Conservation (phyloP, 495 filamentous ascomycete species). For the Tuber calosporum region DNA sequence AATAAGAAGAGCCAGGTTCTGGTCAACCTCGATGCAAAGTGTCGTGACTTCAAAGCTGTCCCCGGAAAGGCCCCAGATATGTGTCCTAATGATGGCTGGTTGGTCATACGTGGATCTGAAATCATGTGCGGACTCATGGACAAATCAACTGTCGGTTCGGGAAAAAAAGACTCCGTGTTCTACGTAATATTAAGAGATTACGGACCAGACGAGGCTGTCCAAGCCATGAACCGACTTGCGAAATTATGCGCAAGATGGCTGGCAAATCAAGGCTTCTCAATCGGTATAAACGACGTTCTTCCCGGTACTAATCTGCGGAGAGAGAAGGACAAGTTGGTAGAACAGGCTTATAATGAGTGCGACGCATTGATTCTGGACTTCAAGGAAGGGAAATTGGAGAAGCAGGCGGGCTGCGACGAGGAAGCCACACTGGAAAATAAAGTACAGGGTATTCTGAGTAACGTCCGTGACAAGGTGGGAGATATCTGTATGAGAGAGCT, state of each 20-base stretch:
- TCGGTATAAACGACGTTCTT: conserved; percentile 89
- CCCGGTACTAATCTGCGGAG: conserved; percentile 60
- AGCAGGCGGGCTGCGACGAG: conserved; percentile 79
- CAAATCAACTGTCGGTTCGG: conserved; percentile 86
- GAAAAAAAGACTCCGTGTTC: conserved; percentile 96
- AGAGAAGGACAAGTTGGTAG: conserved; percentile 67
- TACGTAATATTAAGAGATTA: conserved; percentile 93
- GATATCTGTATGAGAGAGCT: conserved; percentile 83
- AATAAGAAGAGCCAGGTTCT: conserved; percentile 70
- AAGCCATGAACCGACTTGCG: conserved; percentile 88
- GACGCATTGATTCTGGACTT: conserved; percentile 77
- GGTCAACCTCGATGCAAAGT: conserved; percentile 89
- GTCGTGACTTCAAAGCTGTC: conserved; percentile 65
- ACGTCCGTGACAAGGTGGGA: conserved; percentile 82
- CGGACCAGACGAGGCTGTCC: conserved; percentile 77
- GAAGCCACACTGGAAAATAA: conserved; percentile 85
- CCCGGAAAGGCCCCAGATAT: conserved; percentile 60
- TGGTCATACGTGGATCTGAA: conserved; percentile 91
- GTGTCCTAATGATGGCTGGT: conserved; percentile 73
- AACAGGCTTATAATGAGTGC: conserved; percentile 70
- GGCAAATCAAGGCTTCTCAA: conserved; percentile 86
- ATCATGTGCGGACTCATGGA: conserved; percentile 99
- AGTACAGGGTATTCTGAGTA: conserved; percentile 83
- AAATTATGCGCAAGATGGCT: conserved; percentile 84
- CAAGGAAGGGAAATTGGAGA: conserved; percentile 68